Base-by-base conservation (phyloP, 768 basidiomycete genomes). In the Xerocomellus chrysenteron region DNA sequence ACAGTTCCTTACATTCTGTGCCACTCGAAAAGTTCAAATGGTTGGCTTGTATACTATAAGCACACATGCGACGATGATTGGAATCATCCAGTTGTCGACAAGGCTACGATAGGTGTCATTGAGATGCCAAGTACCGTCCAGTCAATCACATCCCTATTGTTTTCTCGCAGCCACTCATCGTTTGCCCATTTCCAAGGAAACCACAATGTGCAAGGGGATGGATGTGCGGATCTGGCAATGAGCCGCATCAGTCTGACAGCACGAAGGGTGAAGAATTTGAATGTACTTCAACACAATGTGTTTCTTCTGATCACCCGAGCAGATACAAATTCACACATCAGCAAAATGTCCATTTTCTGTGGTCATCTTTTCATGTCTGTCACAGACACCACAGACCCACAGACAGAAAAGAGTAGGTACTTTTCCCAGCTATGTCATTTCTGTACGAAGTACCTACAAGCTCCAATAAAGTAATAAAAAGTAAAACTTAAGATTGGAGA, bases 131-230 rank as follows among this genome's bases (percentile, higher is more conserved):
- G 70, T 12, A 74, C 71, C 2, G 68, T 74, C 86, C 86, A 87
- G 59, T 86, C 81, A 45, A 87, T 83, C 47, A 64, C 72, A 37
- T 77, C 71, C 1, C 5, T 85, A 64, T 87, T 84, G 47, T 79
- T 79, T 61, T 79, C 70, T 49, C 70, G 73, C 14, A 93, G 66
- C 91, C 91, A 93, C 56, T 84, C 82, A 67, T 93, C 78, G 75
- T 51, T 76, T 93, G 92, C 0, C 75, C 80, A 62, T 90, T 92
- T 19, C 89, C 89, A 37, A 90, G 74, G 68, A 92, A 94, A 0
- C 92, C 92, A 54, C 82, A 76, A 56, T 82, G 76, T 0, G 90
- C 92, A n/a, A 32, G 10, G 91, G 1, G 86, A 88, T 0, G 92
- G 92, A 74, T 93, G 91, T 4, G 84, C 70, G 43, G 82, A 79